Conservation (phyloP, 176 grass and related monocot genomes). For the Neostapfia colusana region DNA sequence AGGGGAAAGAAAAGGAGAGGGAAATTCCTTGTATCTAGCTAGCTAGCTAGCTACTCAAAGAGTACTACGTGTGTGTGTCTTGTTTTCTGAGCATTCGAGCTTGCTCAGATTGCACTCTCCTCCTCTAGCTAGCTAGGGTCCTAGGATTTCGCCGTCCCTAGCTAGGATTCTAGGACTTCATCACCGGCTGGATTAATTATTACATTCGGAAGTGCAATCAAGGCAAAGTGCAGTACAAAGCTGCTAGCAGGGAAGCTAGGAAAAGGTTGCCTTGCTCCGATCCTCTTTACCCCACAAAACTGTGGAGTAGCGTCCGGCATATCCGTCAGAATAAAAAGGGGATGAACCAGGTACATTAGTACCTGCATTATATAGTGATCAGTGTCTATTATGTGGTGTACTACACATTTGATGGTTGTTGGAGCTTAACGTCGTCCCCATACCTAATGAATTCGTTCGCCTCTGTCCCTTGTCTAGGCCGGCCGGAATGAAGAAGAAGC, state of each 20-base stretch:
- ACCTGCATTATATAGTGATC: slow-evolving; percentile 5
- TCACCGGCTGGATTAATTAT: too few relatives aligned
- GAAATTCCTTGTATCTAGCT: too few relatives aligned
- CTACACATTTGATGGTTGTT: slow-evolving; percentile 28
- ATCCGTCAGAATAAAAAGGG: slow-evolving; percentile 29
- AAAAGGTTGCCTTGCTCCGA: neutral
- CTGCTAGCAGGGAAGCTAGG: neutral
- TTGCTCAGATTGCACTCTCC: too few relatives aligned
- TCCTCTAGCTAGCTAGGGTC: too few relatives aligned
- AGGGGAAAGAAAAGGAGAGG: too few relatives aligned
- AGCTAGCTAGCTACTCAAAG: too few relatives aligned
- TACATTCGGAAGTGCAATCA: slow-evolving; percentile 12
- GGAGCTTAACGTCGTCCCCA: slow-evolving; percentile 15
- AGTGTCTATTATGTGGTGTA: slow-evolving; percentile 25
- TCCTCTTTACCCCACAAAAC: neutral
- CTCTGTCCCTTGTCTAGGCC: neutral
- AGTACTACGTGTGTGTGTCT: too few relatives aligned
- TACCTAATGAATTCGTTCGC: too few relatives aligned
- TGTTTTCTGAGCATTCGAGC: too few relatives aligned
- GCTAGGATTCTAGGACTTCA: too few relatives aligned
- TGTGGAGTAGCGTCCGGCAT: neutral
- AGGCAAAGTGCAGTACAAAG: slow-evolving; percentile 2
- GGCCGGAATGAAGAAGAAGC: neutral
- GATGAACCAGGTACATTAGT: slow-evolving; percentile 10
- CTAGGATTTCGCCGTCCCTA: too few relatives aligned